A percentile compares a stretch with the other conserved stretches of the same genome.
phyloP scores from a whole-genome alignment of 257 asterid genomes.

The Ligustrum vulgare region DNA sequence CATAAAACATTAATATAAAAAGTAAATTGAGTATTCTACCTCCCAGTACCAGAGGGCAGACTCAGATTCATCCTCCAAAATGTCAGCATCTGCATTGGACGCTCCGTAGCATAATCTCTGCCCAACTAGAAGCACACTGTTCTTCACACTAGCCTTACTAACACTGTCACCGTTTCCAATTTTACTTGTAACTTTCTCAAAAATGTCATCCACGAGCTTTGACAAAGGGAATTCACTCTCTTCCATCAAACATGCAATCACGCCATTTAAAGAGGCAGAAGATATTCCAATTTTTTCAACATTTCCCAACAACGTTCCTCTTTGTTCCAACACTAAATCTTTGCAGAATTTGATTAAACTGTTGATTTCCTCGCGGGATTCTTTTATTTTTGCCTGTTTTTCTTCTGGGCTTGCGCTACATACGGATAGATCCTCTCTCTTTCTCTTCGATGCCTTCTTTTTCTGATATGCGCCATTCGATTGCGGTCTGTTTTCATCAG shows the following conservation, averaged over 20 bases:
- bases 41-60: slow-evolving; percentile 95
- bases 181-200: slow-evolving; percentile 46
- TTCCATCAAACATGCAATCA: slow-evolving; percentile 73
- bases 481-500: not conserved
- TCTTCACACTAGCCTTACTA: slow-evolving; percentile 67
- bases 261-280: slow-evolving; percentile 34
- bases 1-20: not conserved
- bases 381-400: slow-evolving; percentile 41
- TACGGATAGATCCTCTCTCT: slow-evolving; percentile 22
- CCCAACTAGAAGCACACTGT: slow-evolving; percentile 64
- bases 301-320: slow-evolving; percentile 30
- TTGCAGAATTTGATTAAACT: slow-evolving; percentile 47
- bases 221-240: slow-evolving; percentile 77
- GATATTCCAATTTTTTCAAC: slow-evolving; percentile 29
- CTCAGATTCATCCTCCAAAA: slow-evolving; percentile 80
- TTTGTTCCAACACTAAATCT: slow-evolving; percentile 32
- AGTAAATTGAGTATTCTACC: slow-evolving; percentile 39
- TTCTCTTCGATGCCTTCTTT: slow-evolving; percentile 37
- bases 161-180: slow-evolving; percentile 36
- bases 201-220: slow-evolving; percentile 62
- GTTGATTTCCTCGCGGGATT: slow-evolving; percentile 51
- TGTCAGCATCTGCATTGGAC: slow-evolving; percentile 66
- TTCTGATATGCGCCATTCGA: slow-evolving; percentile 9
- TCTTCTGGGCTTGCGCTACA: slow-evolving; percentile 37
- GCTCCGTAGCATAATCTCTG: slow-evolving; percentile 74